Evolutionary conservation across 345 rosid genomes (phyloP).

Genomic region (Populus tremula): DNA sequence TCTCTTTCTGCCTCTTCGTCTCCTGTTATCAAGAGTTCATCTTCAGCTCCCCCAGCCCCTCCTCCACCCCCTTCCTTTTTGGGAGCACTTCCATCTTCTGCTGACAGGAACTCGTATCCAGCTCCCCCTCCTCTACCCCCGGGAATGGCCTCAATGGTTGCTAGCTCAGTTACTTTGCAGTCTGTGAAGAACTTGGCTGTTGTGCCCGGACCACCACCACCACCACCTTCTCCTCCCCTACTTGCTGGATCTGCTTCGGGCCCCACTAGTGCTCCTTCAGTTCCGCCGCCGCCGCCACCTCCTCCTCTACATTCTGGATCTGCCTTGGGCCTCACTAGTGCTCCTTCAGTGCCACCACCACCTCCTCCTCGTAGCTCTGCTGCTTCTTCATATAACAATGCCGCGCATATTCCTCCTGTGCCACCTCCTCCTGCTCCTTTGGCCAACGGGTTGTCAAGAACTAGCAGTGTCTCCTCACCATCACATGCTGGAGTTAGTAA

Average conservation of each 20-base stretch:
- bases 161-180: constrained; percentile 15
- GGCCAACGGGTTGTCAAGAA: constrained; percentile 31
- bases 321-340: constrained; percentile 15
- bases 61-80: constrained; percentile 12
- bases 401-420: constrained; percentile 37
- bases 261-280: constrained; percentile 16
- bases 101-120: constrained; percentile 8
- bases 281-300: constrained; percentile 50
- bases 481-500: constrained; percentile 37
- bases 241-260: constrained; percentile 25
- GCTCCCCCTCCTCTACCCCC: constrained; percentile 19
- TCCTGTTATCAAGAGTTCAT: constrained; percentile 13
- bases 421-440: constrained; percentile 65
- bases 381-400: constrained; percentile 11
- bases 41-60: constrained; percentile 20
- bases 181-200: constrained; percentile 17
- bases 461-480: constrained; percentile 18
- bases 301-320: constrained; percentile 39
- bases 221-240: constrained; percentile 48
- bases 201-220: constrained; percentile 35
- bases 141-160: neutral
- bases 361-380: constrained; percentile 27
- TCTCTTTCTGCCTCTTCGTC: constrained; percentile 19
- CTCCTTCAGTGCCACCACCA: constrained; percentile 29
- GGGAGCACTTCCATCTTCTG: constrained; percentile 12